phyloP scores from a whole-genome alignment of 1,284 basidiomycete species.

The Ustilago vetiveriae region DNA sequence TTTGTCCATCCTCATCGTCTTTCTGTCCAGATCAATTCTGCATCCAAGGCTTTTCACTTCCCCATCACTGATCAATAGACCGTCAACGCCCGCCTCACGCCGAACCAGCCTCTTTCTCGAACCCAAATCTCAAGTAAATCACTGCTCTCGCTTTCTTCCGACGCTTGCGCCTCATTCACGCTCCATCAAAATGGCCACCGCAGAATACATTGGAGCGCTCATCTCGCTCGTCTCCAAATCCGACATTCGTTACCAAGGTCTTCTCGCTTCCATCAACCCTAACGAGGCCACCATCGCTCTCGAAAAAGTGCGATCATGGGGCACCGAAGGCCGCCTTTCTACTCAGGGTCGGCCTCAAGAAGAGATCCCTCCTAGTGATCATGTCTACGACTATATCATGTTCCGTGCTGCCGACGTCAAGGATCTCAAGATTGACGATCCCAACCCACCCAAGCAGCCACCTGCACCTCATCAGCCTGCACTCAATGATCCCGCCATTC shows the following conservation, averaged over 20 bases:
- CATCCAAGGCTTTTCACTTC: too few relatives aligned
- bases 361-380: conserved; percentile 67
- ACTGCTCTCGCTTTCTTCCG: too few relatives aligned
- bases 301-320: conserved; percentile 88
- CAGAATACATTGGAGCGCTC: conserved; percentile 65
- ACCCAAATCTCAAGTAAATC: too few relatives aligned
- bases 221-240: conserved; percentile 89
- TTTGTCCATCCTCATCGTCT: too few relatives aligned
- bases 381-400: conserved; percentile 71
- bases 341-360: conserved; percentile 69
- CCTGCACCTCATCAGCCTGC: conserved; percentile 34
- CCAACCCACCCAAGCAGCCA: conserved; percentile 51
- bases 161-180: too few relatives aligned
- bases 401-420: conserved; percentile 68
- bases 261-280: conserved; percentile 84
- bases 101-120: too few relatives aligned
- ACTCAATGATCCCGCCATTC: conserved; percentile 60
- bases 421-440: conserved; percentile 68
- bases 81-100: too few relatives aligned
- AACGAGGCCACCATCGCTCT: conserved; percentile 83
- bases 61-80: too few relatives aligned
- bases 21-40: too few relatives aligned
- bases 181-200: conserved; percentile 53
- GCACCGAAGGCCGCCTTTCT: conserved; percentile 79
- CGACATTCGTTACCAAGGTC: conserved; percentile 87